Conservation (phyloP, 495 filamentous ascomycete genomes). For the Astrothelium macrocarpum region DNA sequence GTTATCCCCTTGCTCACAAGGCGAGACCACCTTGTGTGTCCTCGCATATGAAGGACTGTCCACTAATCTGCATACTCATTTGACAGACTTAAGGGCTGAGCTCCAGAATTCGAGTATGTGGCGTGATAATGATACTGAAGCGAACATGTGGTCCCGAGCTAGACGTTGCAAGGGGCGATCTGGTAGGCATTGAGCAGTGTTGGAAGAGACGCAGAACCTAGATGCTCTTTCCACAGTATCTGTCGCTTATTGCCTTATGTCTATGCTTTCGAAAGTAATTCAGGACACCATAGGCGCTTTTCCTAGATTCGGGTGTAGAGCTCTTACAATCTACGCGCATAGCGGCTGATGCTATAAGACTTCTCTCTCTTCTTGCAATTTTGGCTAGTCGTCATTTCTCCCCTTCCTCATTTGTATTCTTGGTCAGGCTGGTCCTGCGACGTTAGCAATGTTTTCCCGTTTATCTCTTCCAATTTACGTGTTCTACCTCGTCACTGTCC, state of each 20-base stretch:
- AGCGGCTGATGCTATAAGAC: not conserved
- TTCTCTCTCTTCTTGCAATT: not conserved
- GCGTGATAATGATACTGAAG: not conserved
- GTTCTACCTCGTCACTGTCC: not conserved
- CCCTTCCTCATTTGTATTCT: not conserved
- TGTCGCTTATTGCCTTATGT: not conserved
- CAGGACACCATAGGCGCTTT: not conserved
- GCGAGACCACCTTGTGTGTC: not conserved
- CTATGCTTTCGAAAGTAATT: not conserved
- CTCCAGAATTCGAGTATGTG: not conserved
- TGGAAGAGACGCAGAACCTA: not conserved
- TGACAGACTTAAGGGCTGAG: not conserved
- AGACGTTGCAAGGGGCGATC: not conserved
- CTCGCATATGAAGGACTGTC: not conserved
- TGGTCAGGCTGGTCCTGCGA: not conserved
- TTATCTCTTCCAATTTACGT: not conserved
- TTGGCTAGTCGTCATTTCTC: not conserved
- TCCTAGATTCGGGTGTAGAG: not conserved
- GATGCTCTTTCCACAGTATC: not conserved
- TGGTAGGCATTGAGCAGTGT: not conserved
- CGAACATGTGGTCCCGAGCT: not conserved
- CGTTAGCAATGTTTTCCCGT: not conserved
- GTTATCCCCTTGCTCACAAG: not conserved
- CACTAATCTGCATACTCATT: not conserved
- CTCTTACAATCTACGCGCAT: not conserved